Evolutionary conservation across 2,329 filamentous ascomycete genomes (phyloP).

Genomic region (Neoarthrinium moseri): DNA sequence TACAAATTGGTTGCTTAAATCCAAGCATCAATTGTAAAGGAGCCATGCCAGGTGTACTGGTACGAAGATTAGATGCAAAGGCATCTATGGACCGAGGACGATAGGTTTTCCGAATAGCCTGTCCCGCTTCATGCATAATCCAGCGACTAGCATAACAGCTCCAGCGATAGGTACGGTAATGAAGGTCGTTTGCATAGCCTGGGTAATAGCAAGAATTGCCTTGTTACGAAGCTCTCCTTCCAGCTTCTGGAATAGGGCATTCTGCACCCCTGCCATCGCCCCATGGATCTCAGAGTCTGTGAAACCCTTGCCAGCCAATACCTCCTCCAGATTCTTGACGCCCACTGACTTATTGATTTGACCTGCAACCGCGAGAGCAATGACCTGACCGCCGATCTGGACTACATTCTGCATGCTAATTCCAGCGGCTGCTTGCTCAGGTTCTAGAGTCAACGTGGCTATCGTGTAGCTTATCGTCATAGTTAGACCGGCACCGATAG

Average conservation of each 20-base stretch:
- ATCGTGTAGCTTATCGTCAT: slow-evolving; percentile 33
- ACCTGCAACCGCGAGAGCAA: not conserved
- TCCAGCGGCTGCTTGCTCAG: slow-evolving; percentile 25
- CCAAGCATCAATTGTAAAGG: too few relatives aligned
- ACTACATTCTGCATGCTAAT: slow-evolving; percentile 34
- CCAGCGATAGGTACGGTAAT: not conserved
- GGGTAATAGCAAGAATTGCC: not conserved
- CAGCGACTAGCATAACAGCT: not conserved
- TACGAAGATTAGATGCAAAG: too few relatives aligned
- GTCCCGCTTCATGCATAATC: not conserved
- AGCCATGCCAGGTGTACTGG: too few relatives aligned
- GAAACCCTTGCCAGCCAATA: not conserved
- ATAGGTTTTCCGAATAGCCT: slow-evolving; percentile 1
- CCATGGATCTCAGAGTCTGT: not conserved
- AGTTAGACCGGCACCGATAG: slow-evolving; percentile 35
- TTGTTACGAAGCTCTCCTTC: not conserved
- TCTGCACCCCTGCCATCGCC: not conserved
- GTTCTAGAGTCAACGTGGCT: slow-evolving; percentile 27
- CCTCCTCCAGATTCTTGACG: not conserved
- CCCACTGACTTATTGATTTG: not conserved
- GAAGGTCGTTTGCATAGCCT: not conserved
- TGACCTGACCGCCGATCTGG: slow-evolving; percentile 10
- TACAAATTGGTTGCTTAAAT: too few relatives aligned
- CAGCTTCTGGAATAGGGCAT: not conserved
- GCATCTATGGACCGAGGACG: too few relatives aligned